Evolutionary conservation across 1,284 basidiomycete species (phyloP).

Genomic region (Stereum hirsutum): DNA sequence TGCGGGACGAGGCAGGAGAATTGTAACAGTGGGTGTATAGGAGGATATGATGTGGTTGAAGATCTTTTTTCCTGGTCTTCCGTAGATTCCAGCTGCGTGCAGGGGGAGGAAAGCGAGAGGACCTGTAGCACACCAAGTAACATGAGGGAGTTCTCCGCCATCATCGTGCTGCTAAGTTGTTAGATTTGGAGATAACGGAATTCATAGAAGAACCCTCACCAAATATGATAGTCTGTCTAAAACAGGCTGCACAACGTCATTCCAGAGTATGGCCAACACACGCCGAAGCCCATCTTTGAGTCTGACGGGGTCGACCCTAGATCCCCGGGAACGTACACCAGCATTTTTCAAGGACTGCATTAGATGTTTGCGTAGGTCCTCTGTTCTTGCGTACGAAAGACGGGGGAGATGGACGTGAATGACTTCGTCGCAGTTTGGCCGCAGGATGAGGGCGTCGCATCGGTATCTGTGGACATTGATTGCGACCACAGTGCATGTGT

Average conservation of each 20-base stretch:
- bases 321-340: neutral
- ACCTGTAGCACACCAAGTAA: constrained; percentile 7
- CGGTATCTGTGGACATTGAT: constrained; percentile 2
- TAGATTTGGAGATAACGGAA: neutral
- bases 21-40: constrained; percentile 14
- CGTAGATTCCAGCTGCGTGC: constrained; percentile 10
- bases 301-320: neutral
- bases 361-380: neutral
- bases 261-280: neutral
- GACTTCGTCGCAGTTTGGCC: neutral
- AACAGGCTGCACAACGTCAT: neutral
- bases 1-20: neutral
- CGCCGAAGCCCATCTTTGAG: neutral
- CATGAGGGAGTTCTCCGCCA: neutral
- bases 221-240: neutral
- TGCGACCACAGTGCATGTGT: constrained; percentile 5
- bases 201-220: neutral
- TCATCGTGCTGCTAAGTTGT: neutral
- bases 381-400: neutral
- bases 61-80: neutral
- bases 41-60: constrained; percentile 15
- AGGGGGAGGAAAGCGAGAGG: constrained; percentile 6
- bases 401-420: neutral
- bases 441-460: constrained; percentile 2
- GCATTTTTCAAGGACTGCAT: neutral